These are phyloP conservation scores for Zasmidium cellare DNA, from an alignment of 2,329 filamentous ascomycete genomes.

Conservation along the genomic window DNA sequence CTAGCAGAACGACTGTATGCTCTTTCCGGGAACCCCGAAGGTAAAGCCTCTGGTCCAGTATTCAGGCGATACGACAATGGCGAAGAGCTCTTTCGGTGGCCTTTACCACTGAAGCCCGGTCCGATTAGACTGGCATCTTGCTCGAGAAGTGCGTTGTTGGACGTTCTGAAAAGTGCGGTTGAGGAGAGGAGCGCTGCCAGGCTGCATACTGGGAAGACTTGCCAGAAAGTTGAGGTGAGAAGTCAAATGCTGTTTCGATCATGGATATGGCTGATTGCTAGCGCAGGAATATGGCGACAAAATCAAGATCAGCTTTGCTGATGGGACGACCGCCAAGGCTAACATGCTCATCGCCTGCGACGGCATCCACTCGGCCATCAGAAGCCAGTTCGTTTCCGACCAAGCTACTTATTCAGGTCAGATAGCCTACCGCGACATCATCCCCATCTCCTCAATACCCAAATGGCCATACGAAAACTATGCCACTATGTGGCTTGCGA, in stretches of 20 bases:
- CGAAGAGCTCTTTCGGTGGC: slow-evolving; percentile 34
- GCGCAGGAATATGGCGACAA: slow-evolving; percentile 22
- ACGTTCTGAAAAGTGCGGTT: slow-evolving; percentile 26
- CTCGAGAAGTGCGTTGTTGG: slow-evolving; percentile 29
- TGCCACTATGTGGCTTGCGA: slow-evolving; percentile 34
- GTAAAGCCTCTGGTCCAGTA: slow-evolving; percentile 17
- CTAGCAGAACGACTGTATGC: slow-evolving; percentile 32
- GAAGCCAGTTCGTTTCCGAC: slow-evolving; percentile 50
- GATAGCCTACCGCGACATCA: slow-evolving; percentile 40
- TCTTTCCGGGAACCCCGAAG: slow-evolving; percentile 34
- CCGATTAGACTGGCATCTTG: slow-evolving; percentile 23
- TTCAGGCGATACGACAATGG: slow-evolving; percentile 40
- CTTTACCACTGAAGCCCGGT: slow-evolving; percentile 26
- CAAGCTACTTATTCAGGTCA: slow-evolving; percentile 54
- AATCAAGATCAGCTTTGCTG: slow-evolving; percentile 21
- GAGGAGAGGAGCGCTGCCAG: slow-evolving; percentile 24
- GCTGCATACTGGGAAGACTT: slow-evolving; percentile 31
- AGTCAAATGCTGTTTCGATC: too few relatives aligned
- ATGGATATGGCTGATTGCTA: too few relatives aligned
- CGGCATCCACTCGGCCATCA: slow-evolving; percentile 25
- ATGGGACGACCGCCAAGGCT: slow-evolving; percentile 16
- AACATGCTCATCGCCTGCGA: slow-evolving; percentile 24
- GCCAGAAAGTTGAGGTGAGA: slow-evolving; percentile 19
- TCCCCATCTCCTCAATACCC: slow-evolving; percentile 13
- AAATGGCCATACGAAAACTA: slow-evolving; percentile 23